A percentile compares a stretch with the other conserved stretches of the same genome.
phyloP scores from a whole-genome alignment of 2,329 filamentous ascomycete genomes.

The Penicillium sp. region DNA sequence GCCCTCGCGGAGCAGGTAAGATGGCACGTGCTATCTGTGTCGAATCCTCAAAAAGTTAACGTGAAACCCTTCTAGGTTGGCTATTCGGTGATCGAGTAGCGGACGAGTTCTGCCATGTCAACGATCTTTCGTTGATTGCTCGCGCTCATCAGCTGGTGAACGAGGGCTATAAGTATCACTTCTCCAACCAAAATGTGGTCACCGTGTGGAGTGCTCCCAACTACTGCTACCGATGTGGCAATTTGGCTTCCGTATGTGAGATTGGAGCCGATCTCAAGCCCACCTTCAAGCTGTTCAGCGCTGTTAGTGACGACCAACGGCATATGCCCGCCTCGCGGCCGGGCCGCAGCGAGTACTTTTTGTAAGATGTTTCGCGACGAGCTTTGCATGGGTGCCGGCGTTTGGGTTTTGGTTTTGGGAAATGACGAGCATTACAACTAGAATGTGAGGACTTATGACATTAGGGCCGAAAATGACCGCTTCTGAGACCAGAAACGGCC shows the following conservation, averaged over 20 bases:
- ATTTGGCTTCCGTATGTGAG: slow-evolving; percentile 84
- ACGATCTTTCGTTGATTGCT: slow-evolving; percentile 66
- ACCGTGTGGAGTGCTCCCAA: slow-evolving; percentile 75
- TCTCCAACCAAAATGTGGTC: slow-evolving; percentile 88
- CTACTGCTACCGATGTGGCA: slow-evolving; percentile 98
- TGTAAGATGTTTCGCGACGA: slow-evolving; percentile 34
- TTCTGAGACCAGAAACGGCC: too few relatives aligned
- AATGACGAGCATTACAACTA: slow-evolving; percentile 34
- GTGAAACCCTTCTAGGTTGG: slow-evolving; percentile 42
- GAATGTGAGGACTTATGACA: slow-evolving; percentile 12
- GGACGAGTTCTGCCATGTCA: slow-evolving; percentile 73
- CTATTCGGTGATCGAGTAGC: slow-evolving; percentile 68
- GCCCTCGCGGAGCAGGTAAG: slow-evolving; percentile 61
- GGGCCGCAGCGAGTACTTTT: slow-evolving; percentile 47
- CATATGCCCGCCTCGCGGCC: slow-evolving; percentile 44
- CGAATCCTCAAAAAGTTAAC: background rate
- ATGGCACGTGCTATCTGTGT: slow-evolving; percentile 7
- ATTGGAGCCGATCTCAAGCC: slow-evolving; percentile 79
- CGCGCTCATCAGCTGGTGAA: slow-evolving; percentile 72
- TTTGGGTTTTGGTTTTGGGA: slow-evolving; percentile 22
- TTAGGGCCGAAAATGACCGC: too few relatives aligned
- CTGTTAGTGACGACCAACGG: slow-evolving; percentile 45
- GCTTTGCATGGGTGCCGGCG: slow-evolving; percentile 34
- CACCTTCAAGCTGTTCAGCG: slow-evolving; percentile 64
- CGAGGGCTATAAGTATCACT: slow-evolving; percentile 86